These are phyloP conservation scores for Beauveria scarabaeidicola DNA, from an alignment of 2,329 filamentous ascomycete species.

Conservation along the genomic window DNA sequence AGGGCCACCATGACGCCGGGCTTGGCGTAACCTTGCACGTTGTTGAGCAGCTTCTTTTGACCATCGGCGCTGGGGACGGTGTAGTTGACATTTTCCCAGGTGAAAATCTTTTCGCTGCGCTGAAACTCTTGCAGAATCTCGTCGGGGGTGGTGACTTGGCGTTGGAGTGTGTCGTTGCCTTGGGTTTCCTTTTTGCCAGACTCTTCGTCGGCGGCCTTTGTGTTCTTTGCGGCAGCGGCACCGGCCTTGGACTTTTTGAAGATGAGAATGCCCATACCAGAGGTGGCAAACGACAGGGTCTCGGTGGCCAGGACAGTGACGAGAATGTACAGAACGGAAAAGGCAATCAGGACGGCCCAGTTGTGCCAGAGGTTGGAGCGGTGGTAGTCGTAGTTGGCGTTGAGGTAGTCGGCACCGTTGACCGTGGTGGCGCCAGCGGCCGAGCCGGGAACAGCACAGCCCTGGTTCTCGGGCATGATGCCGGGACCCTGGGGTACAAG, in stretches of 20 bases:
- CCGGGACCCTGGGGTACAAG: constrained; percentile 38
- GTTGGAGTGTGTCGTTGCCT: constrained; percentile 18
- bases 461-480: constrained; percentile 34
- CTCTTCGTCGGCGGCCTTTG: constrained; percentile 22
- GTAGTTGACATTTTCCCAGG: constrained; percentile 63
- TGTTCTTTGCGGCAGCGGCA: constrained; percentile 34
- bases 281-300: constrained; percentile 50
- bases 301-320: constrained; percentile 62
- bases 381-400: constrained; percentile 43
- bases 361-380: constrained; percentile 58
- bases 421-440: constrained; percentile 36
- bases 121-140: constrained; percentile 38
- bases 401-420: constrained; percentile 45
- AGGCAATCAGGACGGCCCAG: constrained; percentile 66
- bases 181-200: constrained; percentile 19
- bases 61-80: constrained; percentile 47
- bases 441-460: constrained; percentile 49
- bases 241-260: constrained; percentile 61
- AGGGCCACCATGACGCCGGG: constrained; percentile 73
- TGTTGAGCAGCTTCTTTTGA: constrained; percentile 24
- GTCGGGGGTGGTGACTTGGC: constrained; percentile 16
- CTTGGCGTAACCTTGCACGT: constrained; percentile 69
- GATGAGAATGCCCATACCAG: constrained; percentile 59
- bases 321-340: constrained; percentile 62
- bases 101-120: constrained; percentile 57